phyloP scores from a whole-genome alignment of 2,329 filamentous ascomycete species.

The Corniculantispora saksenae region DNA sequence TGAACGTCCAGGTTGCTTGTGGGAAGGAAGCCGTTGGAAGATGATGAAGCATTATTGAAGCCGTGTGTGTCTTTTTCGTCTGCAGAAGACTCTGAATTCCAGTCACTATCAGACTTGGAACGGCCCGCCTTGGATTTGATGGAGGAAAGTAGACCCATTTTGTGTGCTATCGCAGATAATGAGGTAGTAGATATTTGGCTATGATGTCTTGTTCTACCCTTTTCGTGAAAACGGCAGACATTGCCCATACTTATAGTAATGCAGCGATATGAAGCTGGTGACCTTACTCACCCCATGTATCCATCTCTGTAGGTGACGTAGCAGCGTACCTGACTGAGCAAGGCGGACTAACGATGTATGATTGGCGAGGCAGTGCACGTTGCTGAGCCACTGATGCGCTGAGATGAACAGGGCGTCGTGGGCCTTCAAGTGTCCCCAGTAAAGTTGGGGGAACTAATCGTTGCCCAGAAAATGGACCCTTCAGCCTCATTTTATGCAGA shows the following conservation, averaged over 20 bases:
- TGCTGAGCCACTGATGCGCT: neutral
- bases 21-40: slow-evolving; percentile 7
- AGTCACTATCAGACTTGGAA: neutral
- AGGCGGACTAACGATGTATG: neutral
- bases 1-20: slow-evolving; percentile 17
- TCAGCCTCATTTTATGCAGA: slow-evolving; percentile 6
- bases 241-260: neutral
- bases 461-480: neutral
- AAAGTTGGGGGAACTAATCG: neutral
- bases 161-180: neutral
- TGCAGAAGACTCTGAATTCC: slow-evolving; percentile 3
- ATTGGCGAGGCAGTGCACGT: slow-evolving; percentile 1
- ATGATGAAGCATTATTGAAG: neutral
- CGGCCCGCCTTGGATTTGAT: neutral
- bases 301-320: neutral
- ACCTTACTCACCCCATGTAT: neutral
- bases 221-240: neutral
- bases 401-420: neutral
- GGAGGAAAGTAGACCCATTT: slow-evolving; percentile 7
- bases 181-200: too few species aligned
- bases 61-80: slow-evolving; percentile 1
- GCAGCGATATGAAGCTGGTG: neutral
- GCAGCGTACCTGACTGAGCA: neutral
- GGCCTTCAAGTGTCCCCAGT: neutral
- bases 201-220: neutral